Evolutionary conservation across 495 filamentous ascomycete species (phyloP), one percentile per base, ranked within the genome.

Genomic region (Penicillium salamii): DNA sequence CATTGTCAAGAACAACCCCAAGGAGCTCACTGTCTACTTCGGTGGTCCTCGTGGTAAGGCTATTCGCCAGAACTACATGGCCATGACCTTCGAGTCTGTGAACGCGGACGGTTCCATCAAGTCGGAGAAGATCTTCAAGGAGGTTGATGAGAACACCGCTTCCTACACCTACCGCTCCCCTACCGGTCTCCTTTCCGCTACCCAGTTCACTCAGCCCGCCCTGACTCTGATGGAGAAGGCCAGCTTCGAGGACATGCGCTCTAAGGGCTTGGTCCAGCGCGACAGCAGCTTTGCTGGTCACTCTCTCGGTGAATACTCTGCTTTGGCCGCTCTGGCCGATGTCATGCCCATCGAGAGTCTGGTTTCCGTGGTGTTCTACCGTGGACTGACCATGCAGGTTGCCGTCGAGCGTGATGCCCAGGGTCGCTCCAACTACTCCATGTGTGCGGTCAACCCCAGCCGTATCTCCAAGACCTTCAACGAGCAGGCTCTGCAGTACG

Each of bases 201-300:
- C 93, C 12, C 93, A 99, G 60, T 99, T 99, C 75, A 97, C 93
- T 3, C 93, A 99, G 65, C 93, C 93, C 7, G 95, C 93, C 33
- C 75, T 99, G 50, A 99, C 93, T 23, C 76, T 99, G 42, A 97
- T 99, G 95, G 93, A 99, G 77, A 99, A 99, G 77, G 93, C 93
- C 48, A 93, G 88, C 57, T 99, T 97, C 59, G 93, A 99, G 74
- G 93, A 99, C 67, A 97, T 99, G 95, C 88, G 86, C 55, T 81
- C 90, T 54, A 97, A 96, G 75, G 93, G 93, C 52, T 81, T 99
- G 29, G 91, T 99, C 20, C 91, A 97, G 61, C 81, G 89, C 43
- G 93, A 97, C 70, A 95, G 90, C 76, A 91, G 85, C 66, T 99
- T 99, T 61, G 93, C 93, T 13, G 93, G 93, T 49, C 93, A 99